These are phyloP conservation scores for Hevea brasiliensis DNA, from an alignment of 345 rosid species.

Conservation along the genomic window DNA sequence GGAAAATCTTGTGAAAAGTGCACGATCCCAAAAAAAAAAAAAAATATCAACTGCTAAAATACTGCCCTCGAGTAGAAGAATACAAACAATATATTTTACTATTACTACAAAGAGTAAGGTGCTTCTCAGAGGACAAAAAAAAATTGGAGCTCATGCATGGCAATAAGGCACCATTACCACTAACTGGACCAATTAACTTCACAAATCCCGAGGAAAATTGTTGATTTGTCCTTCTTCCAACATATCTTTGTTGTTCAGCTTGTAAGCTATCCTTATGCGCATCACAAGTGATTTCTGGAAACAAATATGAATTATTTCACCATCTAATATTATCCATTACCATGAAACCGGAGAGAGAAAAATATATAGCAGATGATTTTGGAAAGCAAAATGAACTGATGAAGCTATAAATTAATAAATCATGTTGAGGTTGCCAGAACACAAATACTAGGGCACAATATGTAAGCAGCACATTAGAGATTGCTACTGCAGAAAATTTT, in stretches of 20 bases:
- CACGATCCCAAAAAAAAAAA: slow-evolving; percentile 27
- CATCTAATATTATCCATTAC: slow-evolving; percentile 2
- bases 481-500: background rate
- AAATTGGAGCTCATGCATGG: slow-evolving; percentile 16
- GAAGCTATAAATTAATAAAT: too few species aligned
- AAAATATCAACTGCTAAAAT: slow-evolving; percentile 18
- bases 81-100: slow-evolving; percentile 26
- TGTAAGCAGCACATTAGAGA: background rate
- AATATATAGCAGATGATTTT: background rate
- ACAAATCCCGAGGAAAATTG: slow-evolving; percentile 80
- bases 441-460: background rate
- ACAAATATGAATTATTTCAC: slow-evolving; percentile 18
- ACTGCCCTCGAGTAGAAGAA: slow-evolving; percentile 25
- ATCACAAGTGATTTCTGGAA: slow-evolving; percentile 90
- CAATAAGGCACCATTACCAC: background rate
- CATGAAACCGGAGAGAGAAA: background rate
- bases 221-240: slow-evolving; percentile 93
- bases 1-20: slow-evolving; percentile 4
- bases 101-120: slow-evolving; percentile 33
- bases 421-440: background rate
- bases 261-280: slow-evolving; percentile 90
- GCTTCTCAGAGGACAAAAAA: slow-evolving; percentile 27
- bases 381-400: too few species aligned
- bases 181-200: slow-evolving; percentile 33
- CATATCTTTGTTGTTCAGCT: slow-evolving; percentile 65